These are phyloP conservation scores for Xerocomellus chrysenteron DNA, from an alignment of 768 basidiomycete genomes.

Conservation along the genomic window DNA sequence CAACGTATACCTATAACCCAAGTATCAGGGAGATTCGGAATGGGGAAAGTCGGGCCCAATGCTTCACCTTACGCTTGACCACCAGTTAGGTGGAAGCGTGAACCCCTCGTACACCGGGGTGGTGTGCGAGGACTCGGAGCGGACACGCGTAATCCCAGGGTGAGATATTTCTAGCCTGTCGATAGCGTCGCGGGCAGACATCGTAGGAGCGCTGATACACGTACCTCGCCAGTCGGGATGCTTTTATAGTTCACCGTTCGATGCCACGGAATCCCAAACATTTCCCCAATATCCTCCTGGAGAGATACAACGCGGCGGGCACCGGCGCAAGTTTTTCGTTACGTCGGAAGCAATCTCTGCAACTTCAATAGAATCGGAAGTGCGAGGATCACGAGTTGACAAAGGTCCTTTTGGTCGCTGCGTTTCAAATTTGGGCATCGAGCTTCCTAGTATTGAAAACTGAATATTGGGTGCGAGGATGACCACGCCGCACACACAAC, in stretches of 20 bases:
- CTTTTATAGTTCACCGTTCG: not conserved
- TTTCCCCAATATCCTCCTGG: not conserved
- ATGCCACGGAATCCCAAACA: not conserved
- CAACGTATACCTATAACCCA: constrained; percentile 35
- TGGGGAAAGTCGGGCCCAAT: constrained; percentile 2
- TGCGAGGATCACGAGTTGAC: not conserved
- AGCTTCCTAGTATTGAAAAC: not conserved
- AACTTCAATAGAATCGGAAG: not conserved
- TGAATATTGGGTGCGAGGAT: too few relatives aligned
- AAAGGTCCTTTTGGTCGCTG: not conserved
- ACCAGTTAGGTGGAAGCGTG: constrained; percentile 41
- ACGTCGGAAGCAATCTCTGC: not conserved
- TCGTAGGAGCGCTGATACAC: not conserved
- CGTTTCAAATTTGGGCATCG: not conserved
- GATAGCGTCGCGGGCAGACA: not conserved
- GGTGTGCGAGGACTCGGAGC: not conserved
- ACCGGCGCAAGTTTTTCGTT: not conserved
- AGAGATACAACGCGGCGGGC: not conserved
- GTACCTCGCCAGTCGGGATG: not conserved
- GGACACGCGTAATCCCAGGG: not conserved
- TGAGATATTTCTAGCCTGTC: not conserved
- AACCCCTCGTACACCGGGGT: not conserved
- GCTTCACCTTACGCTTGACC: constrained; percentile 50
- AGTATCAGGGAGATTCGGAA: not conserved
- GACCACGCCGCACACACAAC: not conserved